phyloP scores from a whole-genome alignment of 2,329 filamentous ascomycete genomes.

The Aspergillus sp. region DNA sequence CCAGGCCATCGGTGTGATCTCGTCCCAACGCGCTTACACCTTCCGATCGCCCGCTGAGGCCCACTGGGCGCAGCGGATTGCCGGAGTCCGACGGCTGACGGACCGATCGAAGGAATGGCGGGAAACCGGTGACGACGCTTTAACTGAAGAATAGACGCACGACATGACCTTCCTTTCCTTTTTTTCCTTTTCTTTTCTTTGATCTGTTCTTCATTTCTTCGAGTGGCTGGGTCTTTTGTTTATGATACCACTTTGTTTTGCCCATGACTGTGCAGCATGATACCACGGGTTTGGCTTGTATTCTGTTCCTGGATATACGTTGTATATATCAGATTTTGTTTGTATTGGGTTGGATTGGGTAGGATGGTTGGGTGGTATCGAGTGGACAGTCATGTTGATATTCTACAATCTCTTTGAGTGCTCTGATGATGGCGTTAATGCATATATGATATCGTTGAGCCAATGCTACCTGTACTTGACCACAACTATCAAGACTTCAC shows the following conservation, averaged over 20 bases:
- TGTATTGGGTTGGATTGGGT: not conserved
- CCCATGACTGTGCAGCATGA: conserved; percentile 34
- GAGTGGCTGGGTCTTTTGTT: conserved; percentile 16
- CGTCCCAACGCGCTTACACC: conserved; percentile 88
- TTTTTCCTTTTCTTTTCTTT: not conserved
- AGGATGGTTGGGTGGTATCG: not conserved
- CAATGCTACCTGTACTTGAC: too few species aligned
- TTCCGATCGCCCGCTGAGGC: conserved; percentile 87
- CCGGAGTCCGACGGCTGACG: conserved; percentile 76
- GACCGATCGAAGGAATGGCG: conserved; percentile 89
- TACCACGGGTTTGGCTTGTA: conserved; percentile 26
- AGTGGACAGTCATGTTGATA: too few species aligned
- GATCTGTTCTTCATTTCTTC: conserved; percentile 9
- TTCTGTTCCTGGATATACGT: conserved; percentile 8
- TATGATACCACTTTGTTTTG: conserved; percentile 44
- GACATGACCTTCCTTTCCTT: conserved; percentile 9
- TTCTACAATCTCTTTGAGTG: too few species aligned
- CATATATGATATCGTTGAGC: too few species aligned
- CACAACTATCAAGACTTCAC: too few species aligned
- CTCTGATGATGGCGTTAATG: too few species aligned
- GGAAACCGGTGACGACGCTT: conserved; percentile 75
- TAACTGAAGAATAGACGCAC: conserved; percentile 51
- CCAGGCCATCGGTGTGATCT: conserved; percentile 95
- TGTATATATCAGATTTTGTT: conserved; percentile 10
- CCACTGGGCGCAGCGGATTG: conserved; percentile 81